Base-by-base conservation (phyloP, 306 rosid species). In the Senna tora region DNA sequence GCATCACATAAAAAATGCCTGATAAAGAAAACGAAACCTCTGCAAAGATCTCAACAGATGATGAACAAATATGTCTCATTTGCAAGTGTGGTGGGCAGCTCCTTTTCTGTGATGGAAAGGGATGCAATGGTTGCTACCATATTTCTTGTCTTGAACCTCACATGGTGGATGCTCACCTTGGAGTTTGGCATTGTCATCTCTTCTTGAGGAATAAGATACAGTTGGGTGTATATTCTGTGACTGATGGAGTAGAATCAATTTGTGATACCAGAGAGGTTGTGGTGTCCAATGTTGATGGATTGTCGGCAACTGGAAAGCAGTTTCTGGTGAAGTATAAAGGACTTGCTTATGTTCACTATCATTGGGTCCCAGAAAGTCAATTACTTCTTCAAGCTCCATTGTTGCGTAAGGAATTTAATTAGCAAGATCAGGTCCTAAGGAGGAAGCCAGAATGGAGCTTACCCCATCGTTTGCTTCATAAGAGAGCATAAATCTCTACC, bases 141-240 rank as follows among this genome's bases (percentile, higher is more conserved):
- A 71, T 67, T 73, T 86, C 90, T 66, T 90, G 96, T 83, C 85
- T 88, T 63, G 82, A 90, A 64, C 91, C 96, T 67, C 86, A 91
- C 52, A 17, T 88, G 80, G 83, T 63, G 55, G 78, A 69, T 77
- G 78, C 78, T 77, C 84, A 84, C 46, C 68, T 77, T 69, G 96
- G 93, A 72, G 82, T 67, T 77, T 90, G 96, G 96, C 79, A 86
- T 60, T 90, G 96, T 75, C 63, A 76, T 22, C 20, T 49, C 28
- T 90, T 93, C 70, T 74, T 73, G 65, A 76, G 57, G 82, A 90
- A 80, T 80, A 90, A 84, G 86, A 75, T 84, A 77, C 82, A 81
- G 67, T 79, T 53, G 25, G 93, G 92, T 75, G 88, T 83, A 59
- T 77, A 86, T 79, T 80, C 88, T 0, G 80, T 90, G 65, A 86